Conservation (phyloP, 2,329 filamentous ascomycete genomes). For the Fusarium foetens region DNA sequence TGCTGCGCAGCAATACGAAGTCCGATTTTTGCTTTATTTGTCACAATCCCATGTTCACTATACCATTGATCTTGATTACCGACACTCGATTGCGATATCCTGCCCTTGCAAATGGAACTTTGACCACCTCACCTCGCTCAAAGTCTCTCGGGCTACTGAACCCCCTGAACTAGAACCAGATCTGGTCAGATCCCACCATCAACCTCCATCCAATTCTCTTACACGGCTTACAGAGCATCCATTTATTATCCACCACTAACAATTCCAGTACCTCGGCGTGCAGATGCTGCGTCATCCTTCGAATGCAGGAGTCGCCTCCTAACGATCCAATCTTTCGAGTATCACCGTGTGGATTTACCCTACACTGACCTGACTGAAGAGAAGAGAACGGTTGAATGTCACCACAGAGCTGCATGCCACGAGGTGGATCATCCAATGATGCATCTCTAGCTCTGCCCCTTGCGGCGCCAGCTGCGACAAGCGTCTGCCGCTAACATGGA, state of each 20-base stretch:
- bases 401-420: slow-evolving; percentile 34
- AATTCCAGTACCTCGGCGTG: not conserved
- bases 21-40: not conserved
- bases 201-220: slow-evolving; percentile 24
- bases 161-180: slow-evolving; percentile 21
- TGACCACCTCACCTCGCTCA: slow-evolving; percentile 9
- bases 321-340: slow-evolving; percentile 13
- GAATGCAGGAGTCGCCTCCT: slow-evolving; percentile 5
- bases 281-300: slow-evolving; percentile 22
- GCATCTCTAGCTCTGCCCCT: slow-evolving; percentile 42
- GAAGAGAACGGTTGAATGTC: slow-evolving; percentile 3
- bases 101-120: slow-evolving; percentile 27
- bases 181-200: slow-evolving; percentile 4
- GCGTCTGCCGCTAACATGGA: slow-evolving; percentile 30
- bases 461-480: slow-evolving; percentile 38
- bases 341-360: slow-evolving; percentile 27
- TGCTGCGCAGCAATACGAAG: not conserved
- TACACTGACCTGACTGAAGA: slow-evolving; percentile 18
- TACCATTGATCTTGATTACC: slow-evolving; percentile 19
- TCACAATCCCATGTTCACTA: not conserved
- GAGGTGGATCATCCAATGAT: slow-evolving; percentile 39
- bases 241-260: slow-evolving; percentile 11
- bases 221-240: slow-evolving; percentile 4
- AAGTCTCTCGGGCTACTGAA: not conserved
- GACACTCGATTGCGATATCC: slow-evolving; percentile 24